phyloP scores from a whole-genome alignment of 805 yeast species.

The Maudiozyma serrabonitensis region DNA sequence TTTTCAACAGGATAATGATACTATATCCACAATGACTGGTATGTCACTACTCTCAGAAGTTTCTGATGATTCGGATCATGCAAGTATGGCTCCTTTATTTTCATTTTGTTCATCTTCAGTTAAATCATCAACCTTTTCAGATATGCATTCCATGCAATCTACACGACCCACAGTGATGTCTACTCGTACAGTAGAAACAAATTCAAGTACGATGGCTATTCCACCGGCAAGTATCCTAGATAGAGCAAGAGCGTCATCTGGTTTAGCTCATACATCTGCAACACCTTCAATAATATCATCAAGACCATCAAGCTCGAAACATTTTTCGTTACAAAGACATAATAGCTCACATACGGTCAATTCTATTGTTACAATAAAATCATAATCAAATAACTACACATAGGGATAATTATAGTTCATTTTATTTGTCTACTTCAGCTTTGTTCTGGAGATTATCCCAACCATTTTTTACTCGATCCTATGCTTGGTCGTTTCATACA shows the following conservation, averaged over 20 bases:
- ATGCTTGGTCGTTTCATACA: not conserved
- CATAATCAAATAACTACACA: not conserved
- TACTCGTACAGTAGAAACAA: constrained; percentile 36
- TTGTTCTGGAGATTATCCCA: not conserved
- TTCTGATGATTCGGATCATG: constrained; percentile 14
- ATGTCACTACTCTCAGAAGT: not conserved
- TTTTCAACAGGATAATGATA: not conserved
- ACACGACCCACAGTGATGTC: constrained; percentile 30
- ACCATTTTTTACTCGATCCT: not conserved
- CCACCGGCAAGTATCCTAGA: constrained; percentile 69
- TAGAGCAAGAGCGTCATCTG: constrained; percentile 29
- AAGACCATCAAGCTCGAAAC: constrained; percentile 16
- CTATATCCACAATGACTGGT: not conserved
- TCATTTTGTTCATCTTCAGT: constrained; percentile 30
- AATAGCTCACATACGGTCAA: constrained; percentile 14
- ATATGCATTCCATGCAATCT: constrained; percentile 27
- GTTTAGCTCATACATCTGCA: constrained; percentile 7
- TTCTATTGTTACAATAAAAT: constrained; percentile 15
- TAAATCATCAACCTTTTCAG: constrained; percentile 32
- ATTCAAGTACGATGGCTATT: constrained; percentile 58
- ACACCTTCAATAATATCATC: constrained; percentile 8
- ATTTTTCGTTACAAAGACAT: constrained; percentile 13
- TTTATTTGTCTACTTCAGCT: not conserved
- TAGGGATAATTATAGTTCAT: not conserved
- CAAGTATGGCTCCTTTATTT: constrained; percentile 27